These are phyloP conservation scores for Entelexis paramagnoliae DNA, from an alignment of 1,139 yeast genomes.

Conservation along the genomic window DNA sequence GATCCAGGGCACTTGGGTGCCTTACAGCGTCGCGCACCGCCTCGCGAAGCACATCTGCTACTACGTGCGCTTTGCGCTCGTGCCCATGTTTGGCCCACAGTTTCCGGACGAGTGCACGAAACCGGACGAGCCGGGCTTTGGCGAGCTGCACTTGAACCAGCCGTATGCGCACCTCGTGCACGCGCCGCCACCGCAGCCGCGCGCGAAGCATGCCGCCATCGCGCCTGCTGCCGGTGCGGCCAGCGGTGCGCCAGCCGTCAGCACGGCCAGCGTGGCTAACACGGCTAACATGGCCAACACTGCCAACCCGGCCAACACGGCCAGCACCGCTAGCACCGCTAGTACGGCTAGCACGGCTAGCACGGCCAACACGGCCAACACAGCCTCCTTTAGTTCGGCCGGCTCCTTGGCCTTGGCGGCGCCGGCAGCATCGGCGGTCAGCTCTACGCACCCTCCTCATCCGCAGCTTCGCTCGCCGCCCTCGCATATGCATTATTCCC, in stretches of 20 bases:
- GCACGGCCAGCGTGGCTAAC: no score
- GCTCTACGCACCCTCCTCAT: no score
- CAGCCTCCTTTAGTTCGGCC: no score
- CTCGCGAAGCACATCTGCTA: constrained; percentile 71
- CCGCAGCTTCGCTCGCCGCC: background rate
- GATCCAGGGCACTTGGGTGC: constrained; percentile 94
- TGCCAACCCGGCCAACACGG: no score
- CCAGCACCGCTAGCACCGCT: no score
- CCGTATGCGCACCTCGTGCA: constrained; percentile 3
- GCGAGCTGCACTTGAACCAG: constrained; percentile 40
- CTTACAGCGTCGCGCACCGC: constrained; percentile 55
- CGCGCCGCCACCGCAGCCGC: background rate
- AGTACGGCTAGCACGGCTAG: no score
- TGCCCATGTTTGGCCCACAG: constrained; percentile 68
- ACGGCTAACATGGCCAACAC: no score
- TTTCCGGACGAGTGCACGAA: constrained; percentile 63
- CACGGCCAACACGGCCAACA: no score
- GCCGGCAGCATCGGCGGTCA: no score
- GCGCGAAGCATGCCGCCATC: background rate
- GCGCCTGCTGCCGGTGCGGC: no score
- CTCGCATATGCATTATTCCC: background rate
- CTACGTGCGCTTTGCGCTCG: constrained; percentile 60
- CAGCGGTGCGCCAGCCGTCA: background rate
- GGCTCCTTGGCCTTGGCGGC: no score
- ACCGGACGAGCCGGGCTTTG: constrained; percentile 60